Conservation (phyloP, 306 rosid species). For the Dicorynia guianensis region DNA sequence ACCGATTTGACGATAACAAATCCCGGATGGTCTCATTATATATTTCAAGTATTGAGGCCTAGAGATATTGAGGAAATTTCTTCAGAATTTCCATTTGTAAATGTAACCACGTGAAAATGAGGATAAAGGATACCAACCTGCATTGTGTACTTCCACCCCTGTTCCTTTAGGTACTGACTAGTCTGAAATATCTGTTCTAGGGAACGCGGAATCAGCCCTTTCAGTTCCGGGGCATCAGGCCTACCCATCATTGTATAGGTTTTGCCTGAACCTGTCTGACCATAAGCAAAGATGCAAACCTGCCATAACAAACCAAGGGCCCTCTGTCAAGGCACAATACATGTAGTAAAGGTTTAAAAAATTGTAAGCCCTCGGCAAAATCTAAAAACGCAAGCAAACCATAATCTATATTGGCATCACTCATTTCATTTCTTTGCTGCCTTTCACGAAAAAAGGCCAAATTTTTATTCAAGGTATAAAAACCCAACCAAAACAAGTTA, state of each 20-base stretch:
- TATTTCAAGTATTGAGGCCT: conserved; percentile 93
- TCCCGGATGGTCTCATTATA: conserved; percentile 94
- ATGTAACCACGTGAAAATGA: conserved; percentile 26
- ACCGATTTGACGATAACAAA: conserved; percentile 67
- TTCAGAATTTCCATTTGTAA: conserved; percentile 16
- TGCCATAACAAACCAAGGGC: conserved; percentile 46
- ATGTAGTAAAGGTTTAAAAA: background rate
- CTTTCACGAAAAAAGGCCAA: conserved; percentile 5
- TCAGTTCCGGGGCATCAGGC: conserved; percentile 75
- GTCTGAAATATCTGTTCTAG: conserved; percentile 86
- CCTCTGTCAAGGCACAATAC: conserved; percentile 28
- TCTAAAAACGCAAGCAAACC: background rate
- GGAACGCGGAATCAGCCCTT: conserved; percentile 93
- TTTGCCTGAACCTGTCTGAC: conserved; percentile 95
- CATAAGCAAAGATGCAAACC: conserved; percentile 99
- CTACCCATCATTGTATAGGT: conserved; percentile 97
- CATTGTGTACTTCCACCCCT: conserved; percentile 93
- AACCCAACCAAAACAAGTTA: conserved; percentile 6
- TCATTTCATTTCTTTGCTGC: conserved; percentile 3
- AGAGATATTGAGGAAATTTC: conserved; percentile 20
- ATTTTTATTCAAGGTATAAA: conserved; percentile 1
- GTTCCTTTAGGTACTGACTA: conserved; percentile 79
- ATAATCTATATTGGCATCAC: conserved; percentile 2
- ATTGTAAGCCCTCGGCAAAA: no score
- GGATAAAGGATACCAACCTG: conserved; percentile 57